These are phyloP conservation scores for Coccinonectria pachysandricola DNA, from an alignment of 2,329 filamentous ascomycete species.

Conservation along the genomic window DNA sequence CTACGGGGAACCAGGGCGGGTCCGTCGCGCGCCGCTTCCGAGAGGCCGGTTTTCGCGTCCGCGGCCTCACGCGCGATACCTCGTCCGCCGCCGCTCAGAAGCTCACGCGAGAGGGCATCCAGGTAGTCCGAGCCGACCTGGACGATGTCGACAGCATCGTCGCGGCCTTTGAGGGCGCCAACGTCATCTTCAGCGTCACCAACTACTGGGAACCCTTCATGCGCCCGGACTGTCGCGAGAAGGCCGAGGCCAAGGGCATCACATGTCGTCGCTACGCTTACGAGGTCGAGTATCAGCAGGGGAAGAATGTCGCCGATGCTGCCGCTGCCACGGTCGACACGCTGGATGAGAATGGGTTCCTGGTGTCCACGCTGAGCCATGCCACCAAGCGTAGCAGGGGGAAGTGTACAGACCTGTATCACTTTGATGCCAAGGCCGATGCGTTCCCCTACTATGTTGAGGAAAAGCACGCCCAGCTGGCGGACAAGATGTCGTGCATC, in stretches of 20 bases:
- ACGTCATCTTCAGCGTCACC: conserved; percentile 44
- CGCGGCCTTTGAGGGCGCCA: conserved; percentile 32
- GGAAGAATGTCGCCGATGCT: conserved; percentile 41
- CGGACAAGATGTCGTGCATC: conserved; percentile 39
- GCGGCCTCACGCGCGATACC: conserved; percentile 36
- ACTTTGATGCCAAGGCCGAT: conserved; percentile 43
- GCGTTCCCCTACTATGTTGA: conserved; percentile 36
- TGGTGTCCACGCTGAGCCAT: conserved; percentile 42
- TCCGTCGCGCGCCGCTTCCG: conserved; percentile 39
- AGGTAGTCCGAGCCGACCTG: conserved; percentile 34
- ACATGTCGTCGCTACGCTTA: conserved; percentile 34
- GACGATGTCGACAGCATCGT: conserved; percentile 30
- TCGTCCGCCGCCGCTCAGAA: conserved; percentile 29
- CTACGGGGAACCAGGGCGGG: conserved; percentile 42
- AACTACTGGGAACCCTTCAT: conserved; percentile 45
- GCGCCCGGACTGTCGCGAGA: conserved; percentile 29
- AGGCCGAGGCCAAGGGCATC: conserved; percentile 28
- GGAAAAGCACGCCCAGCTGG: conserved; percentile 31
- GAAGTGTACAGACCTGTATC: conserved; percentile 37
- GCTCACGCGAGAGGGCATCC: conserved; percentile 30
- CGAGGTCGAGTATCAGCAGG: conserved; percentile 33
- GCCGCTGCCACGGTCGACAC: conserved; percentile 31
- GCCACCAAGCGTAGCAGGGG: conserved; percentile 36
- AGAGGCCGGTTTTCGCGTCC: conserved; percentile 31
- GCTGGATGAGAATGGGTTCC: conserved; percentile 36